Percentiles rank a stretch among this genome's conserved stretches.
phyloP scores from a whole-genome alignment of 768 basidiomycete genomes.

The Auricularia heimuer region DNA sequence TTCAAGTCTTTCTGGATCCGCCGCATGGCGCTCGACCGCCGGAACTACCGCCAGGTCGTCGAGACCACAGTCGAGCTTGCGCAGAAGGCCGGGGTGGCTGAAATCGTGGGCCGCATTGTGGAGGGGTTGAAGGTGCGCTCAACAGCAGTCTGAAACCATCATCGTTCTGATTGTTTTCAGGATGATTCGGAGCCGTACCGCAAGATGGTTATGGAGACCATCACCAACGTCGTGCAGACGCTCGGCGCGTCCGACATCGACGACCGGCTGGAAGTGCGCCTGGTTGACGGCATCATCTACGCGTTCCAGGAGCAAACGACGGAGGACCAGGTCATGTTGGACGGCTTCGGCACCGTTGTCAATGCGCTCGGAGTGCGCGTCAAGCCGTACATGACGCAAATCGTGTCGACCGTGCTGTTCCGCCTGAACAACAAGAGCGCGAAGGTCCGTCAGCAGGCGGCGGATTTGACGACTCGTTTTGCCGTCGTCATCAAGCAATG shows the following conservation, averaged over 20 bases:
- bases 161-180: constrained; percentile 2
- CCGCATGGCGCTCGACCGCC: constrained; percentile 92
- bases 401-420: constrained; percentile 98
- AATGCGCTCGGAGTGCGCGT: constrained; percentile 92
- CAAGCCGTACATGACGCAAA: constrained; percentile 97
- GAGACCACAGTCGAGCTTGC: constrained; percentile 98
- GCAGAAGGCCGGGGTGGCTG: constrained; percentile 91
- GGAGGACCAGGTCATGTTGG: constrained; percentile 98
- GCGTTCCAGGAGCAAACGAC: constrained; percentile 99
- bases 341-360: constrained; percentile 96
- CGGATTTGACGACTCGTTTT: constrained; percentile 92
- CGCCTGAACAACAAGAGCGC: constrained; percentile 99
- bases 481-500: constrained; percentile 99
- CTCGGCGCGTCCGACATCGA: constrained; percentile 97
- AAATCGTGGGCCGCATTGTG: constrained; percentile 83
- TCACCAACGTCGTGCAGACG: constrained; percentile 88
- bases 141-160: too few relatives aligned
- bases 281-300: constrained; percentile 98
- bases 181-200: constrained; percentile 84
- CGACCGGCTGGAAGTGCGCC: constrained; percentile 84
- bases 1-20: constrained; percentile 99
- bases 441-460: constrained; percentile 97
- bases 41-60: constrained; percentile 95
- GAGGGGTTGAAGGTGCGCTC: constrained; percentile 65
- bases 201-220: constrained; percentile 99